Evolutionary conservation across 2,329 filamentous ascomycete genomes (phyloP), one percentile per base, ranked within the genome.

Genomic region (Xylariaceae sp.): DNA sequence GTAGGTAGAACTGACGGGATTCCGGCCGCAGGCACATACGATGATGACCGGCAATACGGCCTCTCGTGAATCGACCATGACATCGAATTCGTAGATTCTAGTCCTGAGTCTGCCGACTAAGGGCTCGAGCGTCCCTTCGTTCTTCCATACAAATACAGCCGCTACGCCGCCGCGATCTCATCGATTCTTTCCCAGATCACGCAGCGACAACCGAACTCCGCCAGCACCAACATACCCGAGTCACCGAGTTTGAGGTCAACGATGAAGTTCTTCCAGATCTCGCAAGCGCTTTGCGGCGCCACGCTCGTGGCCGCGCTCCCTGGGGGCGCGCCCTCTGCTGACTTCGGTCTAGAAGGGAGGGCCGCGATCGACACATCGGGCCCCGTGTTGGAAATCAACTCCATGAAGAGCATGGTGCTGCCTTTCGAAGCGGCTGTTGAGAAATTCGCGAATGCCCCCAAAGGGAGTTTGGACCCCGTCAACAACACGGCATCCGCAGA

Each of bases 221-320:
- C 49, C 21, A 26, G 39, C 5, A 43, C 32, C 12, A 29, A 47
- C 26, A n/a, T 34, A 49, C 7, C 16, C 30, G 12, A 39, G n/a
- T 18, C n/a, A n/a, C n/a, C 13, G 26, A 9, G 42, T 29, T 32
- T 16, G 19, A 34, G 36, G 13, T 22, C 34, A 29, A 54, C 19
- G 7, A 60, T 60, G 58, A 32, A 41, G 40, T 52, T 56, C 44
- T 59, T 54, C 5, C 37, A 50, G 12, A 34, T 60, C 32, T 47
- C 57, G 19, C 51, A 54, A 26, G 56, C 56, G 32, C 51, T 60
- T 16, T 53, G 50, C 21, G 53, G 56, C n/a, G 58, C 58, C 47
- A 57, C 56, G 16, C 34, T 58, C 8, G 53, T 54, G 26, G 26
- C 50, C n/a, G 58, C 37, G 5, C 58, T 56, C n/a, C 58, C 58